phyloP scores from a whole-genome alignment of 129 eudicot species.

The Silybum marianum region DNA sequence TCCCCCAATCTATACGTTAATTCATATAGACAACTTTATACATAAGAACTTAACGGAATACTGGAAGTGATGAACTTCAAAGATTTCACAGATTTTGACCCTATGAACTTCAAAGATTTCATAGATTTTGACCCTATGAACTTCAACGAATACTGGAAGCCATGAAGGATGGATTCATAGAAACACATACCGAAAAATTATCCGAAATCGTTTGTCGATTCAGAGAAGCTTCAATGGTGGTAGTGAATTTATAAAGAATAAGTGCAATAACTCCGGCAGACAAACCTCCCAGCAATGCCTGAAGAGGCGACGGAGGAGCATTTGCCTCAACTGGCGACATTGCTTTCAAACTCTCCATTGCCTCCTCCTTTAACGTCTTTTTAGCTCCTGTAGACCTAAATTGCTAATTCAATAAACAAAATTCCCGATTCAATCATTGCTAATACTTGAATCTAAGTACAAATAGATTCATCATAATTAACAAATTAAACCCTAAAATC shows the following conservation, averaged over 20 bases:
- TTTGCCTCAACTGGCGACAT: slow-evolving; percentile 53
- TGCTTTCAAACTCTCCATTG: slow-evolving; percentile 84
- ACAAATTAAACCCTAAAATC: not conserved
- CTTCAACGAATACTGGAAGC: not conserved
- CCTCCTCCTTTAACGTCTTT: slow-evolving; percentile 84
- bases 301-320: slow-evolving; percentile 72
- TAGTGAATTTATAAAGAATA: slow-evolving; percentile 82
- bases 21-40: too few species aligned
- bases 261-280: slow-evolving; percentile 88
- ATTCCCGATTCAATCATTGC: slow-evolving; percentile 13
- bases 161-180: not conserved
- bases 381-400: slow-evolving; percentile 83
- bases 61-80: too few species aligned
- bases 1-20: too few species aligned
- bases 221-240: slow-evolving; percentile 81
- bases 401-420: slow-evolving; percentile 45
- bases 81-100: slow-evolving; percentile 1
- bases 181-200: slow-evolving; percentile 70
- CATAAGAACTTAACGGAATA: too few species aligned
- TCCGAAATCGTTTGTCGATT: slow-evolving; percentile 86
- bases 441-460: not conserved
- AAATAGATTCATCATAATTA: not conserved
- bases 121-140: not conserved
- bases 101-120: not conserved
- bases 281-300: slow-evolving; percentile 82